Evolutionary conservation across 2,329 filamentous ascomycete genomes (phyloP).

Genomic region (Pestalotiopsis fici): DNA sequence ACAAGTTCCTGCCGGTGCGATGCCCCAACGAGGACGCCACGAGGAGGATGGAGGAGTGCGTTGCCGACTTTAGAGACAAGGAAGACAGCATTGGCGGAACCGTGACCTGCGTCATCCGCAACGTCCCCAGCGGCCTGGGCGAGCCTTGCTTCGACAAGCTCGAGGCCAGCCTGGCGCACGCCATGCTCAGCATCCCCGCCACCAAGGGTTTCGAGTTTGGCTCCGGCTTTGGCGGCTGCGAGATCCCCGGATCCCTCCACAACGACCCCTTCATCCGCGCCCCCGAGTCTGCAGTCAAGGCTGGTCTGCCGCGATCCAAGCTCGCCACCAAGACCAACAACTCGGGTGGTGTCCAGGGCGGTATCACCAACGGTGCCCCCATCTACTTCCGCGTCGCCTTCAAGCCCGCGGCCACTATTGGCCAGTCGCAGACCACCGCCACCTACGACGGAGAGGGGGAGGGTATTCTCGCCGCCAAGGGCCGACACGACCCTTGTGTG

Average conservation of each 20-base stretch:
- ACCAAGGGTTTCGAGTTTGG: conserved; percentile 96
- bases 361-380: conserved; percentile 88
- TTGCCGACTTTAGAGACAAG: conserved; percentile 75
- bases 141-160: conserved; percentile 97
- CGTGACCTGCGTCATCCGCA: conserved; percentile 90
- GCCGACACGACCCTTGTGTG: conserved; percentile 91
- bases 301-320: conserved; percentile 54
- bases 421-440: conserved; percentile 81
- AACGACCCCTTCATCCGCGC: conserved; percentile 83
- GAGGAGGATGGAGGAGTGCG: conserved; percentile 74
- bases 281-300: conserved; percentile 43
- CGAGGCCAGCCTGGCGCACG: conserved; percentile 87
- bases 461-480: conserved; percentile 86
- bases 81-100: conserved; percentile 92
- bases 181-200: conserved; percentile 92
- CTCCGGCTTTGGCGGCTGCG: conserved; percentile 85
- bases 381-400: conserved; percentile 96
- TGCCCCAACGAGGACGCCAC: conserved; percentile 72
- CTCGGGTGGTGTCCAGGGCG: conserved; percentile 91
- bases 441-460: conserved; percentile 72
- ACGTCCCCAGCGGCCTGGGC: conserved; percentile 81
- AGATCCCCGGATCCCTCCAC: conserved; percentile 85
- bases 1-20: conserved; percentile 81
- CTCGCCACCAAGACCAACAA: conserved; percentile 92
- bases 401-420: conserved; percentile 94